Conservation (phyloP, 2,329 filamentous ascomycete species). For the Basipetospora chlamydospora region DNA sequence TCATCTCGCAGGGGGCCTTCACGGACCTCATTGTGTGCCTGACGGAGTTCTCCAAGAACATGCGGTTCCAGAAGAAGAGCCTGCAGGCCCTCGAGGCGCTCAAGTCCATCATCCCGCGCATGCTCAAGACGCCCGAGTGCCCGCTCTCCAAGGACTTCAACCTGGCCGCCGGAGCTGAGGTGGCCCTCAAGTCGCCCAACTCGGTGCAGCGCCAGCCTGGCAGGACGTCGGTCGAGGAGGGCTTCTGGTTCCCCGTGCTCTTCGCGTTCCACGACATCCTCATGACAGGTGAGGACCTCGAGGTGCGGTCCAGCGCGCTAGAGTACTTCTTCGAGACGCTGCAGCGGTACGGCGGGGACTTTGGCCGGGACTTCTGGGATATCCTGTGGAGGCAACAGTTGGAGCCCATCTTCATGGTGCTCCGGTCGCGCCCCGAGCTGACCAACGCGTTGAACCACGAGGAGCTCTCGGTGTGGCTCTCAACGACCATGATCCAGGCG, state of each 20-base stretch:
- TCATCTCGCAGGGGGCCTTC: conserved; percentile 93
- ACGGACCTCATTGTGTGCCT: conserved; percentile 91
- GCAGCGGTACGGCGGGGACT: conserved; percentile 78
- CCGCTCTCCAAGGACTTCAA: conserved; percentile 58
- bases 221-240: conserved; percentile 84
- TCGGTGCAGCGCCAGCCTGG: conserved; percentile 41
- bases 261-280: conserved; percentile 98
- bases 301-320: conserved; percentile 79
- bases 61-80: conserved; percentile 97
- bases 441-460: conserved; percentile 90
- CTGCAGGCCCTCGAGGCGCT: conserved; percentile 88
- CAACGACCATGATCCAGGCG: conserved; percentile 98
- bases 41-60: conserved; percentile 97
- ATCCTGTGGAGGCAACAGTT: conserved; percentile 93
- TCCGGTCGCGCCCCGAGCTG: conserved; percentile 94
- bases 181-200: conserved; percentile 27
- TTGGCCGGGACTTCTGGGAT: conserved; percentile 93
- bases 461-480: conserved; percentile 95
- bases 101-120: conserved; percentile 84
- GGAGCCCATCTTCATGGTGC: conserved; percentile 95
- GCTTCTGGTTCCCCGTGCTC: conserved; percentile 96
- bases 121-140: conserved; percentile 92
- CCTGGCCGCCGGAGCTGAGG: conserved; percentile 24
- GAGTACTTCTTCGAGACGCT: conserved; percentile 96
- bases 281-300: conserved; percentile 97